Evolutionary conservation across 352 stramenopile genomes (phyloP).

Genomic region (Phytophthora podocarpi): DNA sequence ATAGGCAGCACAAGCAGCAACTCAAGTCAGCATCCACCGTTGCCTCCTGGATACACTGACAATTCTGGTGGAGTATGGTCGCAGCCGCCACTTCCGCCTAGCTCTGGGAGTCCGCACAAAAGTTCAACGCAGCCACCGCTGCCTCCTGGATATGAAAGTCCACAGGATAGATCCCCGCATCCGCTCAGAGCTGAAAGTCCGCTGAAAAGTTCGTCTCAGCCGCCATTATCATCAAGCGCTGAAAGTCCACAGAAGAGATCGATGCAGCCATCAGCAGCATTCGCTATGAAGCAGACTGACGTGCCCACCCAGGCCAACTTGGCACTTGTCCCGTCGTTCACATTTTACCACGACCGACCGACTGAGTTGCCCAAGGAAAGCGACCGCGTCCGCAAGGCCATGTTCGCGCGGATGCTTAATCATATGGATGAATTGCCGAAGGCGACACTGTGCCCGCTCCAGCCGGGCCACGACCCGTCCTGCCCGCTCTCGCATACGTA

Average conservation of each 20-base stretch:
- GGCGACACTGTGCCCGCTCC: conserved; percentile 44
- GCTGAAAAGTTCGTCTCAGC: conserved; percentile 15
- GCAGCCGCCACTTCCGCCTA: conserved; percentile 26
- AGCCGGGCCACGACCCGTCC: conserved; percentile 23
- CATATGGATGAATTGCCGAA: conserved; percentile 53
- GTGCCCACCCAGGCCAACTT: conserved; percentile 30
- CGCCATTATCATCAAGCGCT: conserved; percentile 14
- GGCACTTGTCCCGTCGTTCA: conserved; percentile 29
- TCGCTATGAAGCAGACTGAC: conserved; percentile 22
- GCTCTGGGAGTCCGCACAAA: conserved; percentile 21
- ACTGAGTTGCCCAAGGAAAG: conserved; percentile 37
- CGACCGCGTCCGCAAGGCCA: conserved; percentile 35
- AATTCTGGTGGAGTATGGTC: conserved; percentile 29
- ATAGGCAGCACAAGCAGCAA: conserved; percentile 36
- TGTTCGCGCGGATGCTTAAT: conserved; percentile 59
- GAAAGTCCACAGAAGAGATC: conserved; percentile 25
- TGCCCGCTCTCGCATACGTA: conserved; percentile 52
- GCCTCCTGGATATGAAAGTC: conserved; percentile 22
- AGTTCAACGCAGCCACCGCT: conserved; percentile 13
- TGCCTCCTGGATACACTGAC: conserved; percentile 33
- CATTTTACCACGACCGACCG: conserved; percentile 38
- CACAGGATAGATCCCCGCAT: conserved; percentile 11
- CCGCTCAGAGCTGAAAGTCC: conserved; percentile 20
- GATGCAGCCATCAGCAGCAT: conserved; percentile 5
- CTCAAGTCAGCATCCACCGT: conserved; percentile 26